Base-by-base conservation (phyloP, 208 protist genomes). In the Porcisia deanei region DNA sequence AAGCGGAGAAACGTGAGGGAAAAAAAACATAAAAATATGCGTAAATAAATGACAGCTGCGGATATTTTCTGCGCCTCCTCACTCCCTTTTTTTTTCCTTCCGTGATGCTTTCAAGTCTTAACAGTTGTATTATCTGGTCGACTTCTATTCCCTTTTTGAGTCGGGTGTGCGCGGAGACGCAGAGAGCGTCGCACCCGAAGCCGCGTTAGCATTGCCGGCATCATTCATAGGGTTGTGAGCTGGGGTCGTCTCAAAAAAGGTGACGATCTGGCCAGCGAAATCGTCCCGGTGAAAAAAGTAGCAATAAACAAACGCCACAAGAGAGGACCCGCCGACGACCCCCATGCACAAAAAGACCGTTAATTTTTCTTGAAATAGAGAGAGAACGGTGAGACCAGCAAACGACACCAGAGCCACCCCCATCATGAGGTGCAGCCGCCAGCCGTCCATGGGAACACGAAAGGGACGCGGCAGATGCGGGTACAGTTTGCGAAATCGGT, bases 251-350 rank as follows among this genome's bases (percentile, higher is more conserved):
- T 59, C 58, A 3, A 60, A n/a, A 41, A 84, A 80, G 0, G 89
- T 92, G 9, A 96, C 88, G 12, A 96, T 81, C n/a, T 82, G 77
- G 22, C 91, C 91, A 65, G 84, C 66, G 64, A 94, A 96, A 8
- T 91, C 88, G 10, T 85, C 61, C 6, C 75, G 83, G 55, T 81
- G 88, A 18, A 83, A 75, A 54, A 85, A 86, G 58, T 71, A 49
- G 69, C 89, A 92, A 64, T 93, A 92, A 30, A 85, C 20, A 53
- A 81, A 75, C 0, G 87, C 82, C 18, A 88, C 25, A 34, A 87
- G 16, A n/a, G 71, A 67, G 14, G 84, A 72, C 20, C 34, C 77
- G 0, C 25, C 82, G 1, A 96, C 57, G 12, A 93, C 75, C 3
- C 47, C 71, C 10, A 70, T 20, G 61, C 86, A 91, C 65, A 91